Base-by-base conservation (phyloP, 1,139 yeast species). In the Candida frijolesensis region DNA sequence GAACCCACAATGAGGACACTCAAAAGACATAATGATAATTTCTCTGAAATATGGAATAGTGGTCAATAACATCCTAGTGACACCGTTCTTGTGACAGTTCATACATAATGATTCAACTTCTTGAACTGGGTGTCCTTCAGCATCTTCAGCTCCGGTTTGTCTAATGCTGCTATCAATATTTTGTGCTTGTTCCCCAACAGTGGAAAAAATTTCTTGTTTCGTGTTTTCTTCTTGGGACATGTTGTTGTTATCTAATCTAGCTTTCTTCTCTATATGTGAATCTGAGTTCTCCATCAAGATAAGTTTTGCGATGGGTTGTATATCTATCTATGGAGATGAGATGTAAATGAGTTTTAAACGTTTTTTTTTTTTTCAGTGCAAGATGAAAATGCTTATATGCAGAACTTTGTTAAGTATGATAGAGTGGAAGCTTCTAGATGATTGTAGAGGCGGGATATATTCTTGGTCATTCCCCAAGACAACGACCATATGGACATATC, bases 111-210 rank as follows among this genome's bases (percentile, higher is more conserved):
- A 90, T 65, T 92, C 95, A 56, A 95, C 83, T 67, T 94, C 98
- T 68, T 91, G 97, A 16, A 94, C 96, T 5, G 97, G 96, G 60
- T 90, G 96, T n/a, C 97, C 97, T 64, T 83, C 85, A n/a, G 88
- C 86, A 66, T 89, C 97, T 9, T 74, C 73, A 19, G 91, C 87
- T 25, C 89, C 90, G 1, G 90, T 84, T 33, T 60, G 55, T 49
- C 54, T 64, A 33, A 68, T 59, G 16, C 55, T 63, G 44, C 59
- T 49, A 78, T 65, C 64, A 14, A 68, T 59, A 22, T 63, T 71
- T 56, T 76, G 73, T 10, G 79, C 87, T 51, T 80, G 80, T 42
- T 80, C 80, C 42, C 89, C 89, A 15, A 85, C 87, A 12, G 81
- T 72, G 42, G 78, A 71, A 59, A 85, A 85, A 46, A 82, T 63